phyloP scores from a whole-genome alignment of 2,329 filamentous ascomycete species.

The Aspergillus luchuensis region DNA sequence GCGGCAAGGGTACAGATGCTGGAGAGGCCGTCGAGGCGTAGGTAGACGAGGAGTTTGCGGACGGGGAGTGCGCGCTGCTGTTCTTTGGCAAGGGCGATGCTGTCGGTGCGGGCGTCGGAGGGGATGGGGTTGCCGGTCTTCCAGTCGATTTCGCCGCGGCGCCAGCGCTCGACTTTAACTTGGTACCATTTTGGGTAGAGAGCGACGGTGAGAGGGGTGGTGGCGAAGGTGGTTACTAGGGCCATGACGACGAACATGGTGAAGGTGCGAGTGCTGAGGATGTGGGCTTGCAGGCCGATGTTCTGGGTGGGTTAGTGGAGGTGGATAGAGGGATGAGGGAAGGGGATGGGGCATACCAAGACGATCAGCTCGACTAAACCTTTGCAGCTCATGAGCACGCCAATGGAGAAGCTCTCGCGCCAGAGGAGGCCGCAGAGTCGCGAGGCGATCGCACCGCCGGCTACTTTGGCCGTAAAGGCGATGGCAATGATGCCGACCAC shows the following conservation, averaged over 20 bases:
- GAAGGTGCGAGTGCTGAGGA: conserved; percentile 78
- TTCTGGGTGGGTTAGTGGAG: conserved; percentile 51
- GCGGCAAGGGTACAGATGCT: conserved; percentile 81
- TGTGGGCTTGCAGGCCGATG: conserved; percentile 80
- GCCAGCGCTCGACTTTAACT: conserved; percentile 72
- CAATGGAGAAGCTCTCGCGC: conserved; percentile 87
- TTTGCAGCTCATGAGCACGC: conserved; percentile 93
- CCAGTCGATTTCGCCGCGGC: conserved; percentile 89
- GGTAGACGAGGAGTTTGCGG: conserved; percentile 72
- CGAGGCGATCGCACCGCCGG: conserved; percentile 78
- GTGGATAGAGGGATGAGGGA: not conserved
- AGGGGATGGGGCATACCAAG: conserved; percentile 59
- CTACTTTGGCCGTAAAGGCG: conserved; percentile 82
- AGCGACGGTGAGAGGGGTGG: conserved; percentile 71
- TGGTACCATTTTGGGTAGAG: conserved; percentile 80
- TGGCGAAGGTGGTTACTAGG: conserved; percentile 79
- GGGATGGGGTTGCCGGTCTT: conserved; percentile 59
- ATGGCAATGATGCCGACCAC: conserved; percentile 79
- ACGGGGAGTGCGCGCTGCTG: conserved; percentile 57
- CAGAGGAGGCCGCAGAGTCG: conserved; percentile 76
- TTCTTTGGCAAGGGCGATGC: conserved; percentile 45
- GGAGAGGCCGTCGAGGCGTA: conserved; percentile 81
- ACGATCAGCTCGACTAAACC: conserved; percentile 93
- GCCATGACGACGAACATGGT: conserved; percentile 97
- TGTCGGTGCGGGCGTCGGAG: conserved; percentile 46